Evolutionary conservation across 2,329 filamentous ascomycete genomes (phyloP).

Genomic region (Epichloe sibirici): DNA sequence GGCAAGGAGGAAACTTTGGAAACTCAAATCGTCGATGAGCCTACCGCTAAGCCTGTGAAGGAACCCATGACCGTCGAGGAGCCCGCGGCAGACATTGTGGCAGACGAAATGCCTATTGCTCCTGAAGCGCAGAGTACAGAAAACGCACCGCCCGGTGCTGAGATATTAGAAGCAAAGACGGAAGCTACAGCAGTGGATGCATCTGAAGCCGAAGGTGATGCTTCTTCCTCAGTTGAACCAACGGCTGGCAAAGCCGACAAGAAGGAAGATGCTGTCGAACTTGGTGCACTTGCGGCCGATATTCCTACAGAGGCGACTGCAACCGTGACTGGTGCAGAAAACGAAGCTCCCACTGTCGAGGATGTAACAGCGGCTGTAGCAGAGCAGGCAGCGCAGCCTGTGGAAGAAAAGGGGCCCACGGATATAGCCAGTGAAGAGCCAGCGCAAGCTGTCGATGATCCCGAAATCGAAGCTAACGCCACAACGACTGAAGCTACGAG

Average conservation of each 20-base stretch:
- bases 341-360: neutral
- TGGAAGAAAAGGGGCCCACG: neutral
- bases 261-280: neutral
- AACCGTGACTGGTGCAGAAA: neutral
- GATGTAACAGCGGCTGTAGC: conserved; percentile 6
- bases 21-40: neutral
- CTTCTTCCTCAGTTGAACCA: neutral
- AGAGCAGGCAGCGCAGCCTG: conserved; percentile 11
- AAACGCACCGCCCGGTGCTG: too few species aligned
- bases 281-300: neutral
- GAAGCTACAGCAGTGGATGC: neutral
- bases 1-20: neutral
- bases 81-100: neutral
- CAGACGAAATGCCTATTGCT: neutral
- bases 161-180: neutral
- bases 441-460: neutral
- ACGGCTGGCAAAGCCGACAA: neutral
- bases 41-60: conserved; percentile 1
- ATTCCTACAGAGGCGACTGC: neutral
- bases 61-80: neutral
- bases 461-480: neutral
- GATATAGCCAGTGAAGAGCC: conserved; percentile 2
- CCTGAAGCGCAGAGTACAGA: neutral
- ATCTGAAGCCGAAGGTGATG: neutral
- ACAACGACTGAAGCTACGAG: neutral